Evolutionary conservation across 345 rosid species (phyloP).

Genomic region (Camelina neglecta): DNA sequence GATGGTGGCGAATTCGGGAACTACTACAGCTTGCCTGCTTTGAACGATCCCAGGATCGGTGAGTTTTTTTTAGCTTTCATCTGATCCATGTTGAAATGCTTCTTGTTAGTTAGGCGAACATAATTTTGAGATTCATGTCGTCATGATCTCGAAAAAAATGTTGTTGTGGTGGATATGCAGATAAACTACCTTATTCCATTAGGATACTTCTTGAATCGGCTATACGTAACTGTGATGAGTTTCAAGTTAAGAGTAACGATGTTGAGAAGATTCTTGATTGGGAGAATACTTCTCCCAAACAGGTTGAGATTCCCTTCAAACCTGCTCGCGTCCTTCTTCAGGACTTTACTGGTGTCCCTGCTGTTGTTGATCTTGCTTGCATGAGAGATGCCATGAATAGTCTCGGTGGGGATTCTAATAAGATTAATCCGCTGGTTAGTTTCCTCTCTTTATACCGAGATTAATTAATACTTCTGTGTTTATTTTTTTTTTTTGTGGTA

Average conservation of each 20-base stretch:
- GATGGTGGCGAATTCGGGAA: slow-evolving; percentile 6
- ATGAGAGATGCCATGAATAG: slow-evolving; percentile 5
- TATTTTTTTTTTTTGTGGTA: background rate
- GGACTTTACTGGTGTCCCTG: slow-evolving; percentile 5
- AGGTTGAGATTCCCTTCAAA: slow-evolving; percentile 5
- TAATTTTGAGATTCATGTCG: background rate
- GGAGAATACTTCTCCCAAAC: slow-evolving; percentile 4
- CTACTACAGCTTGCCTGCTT: slow-evolving; percentile 4
- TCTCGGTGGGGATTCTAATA: slow-evolving; percentile 8
- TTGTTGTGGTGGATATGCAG: background rate
- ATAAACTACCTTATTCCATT: slow-evolving; percentile 9
- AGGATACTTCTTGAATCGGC: slow-evolving; percentile 9
- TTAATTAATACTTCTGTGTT: background rate
- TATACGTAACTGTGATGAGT: slow-evolving; percentile 8
- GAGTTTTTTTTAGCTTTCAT: background rate
- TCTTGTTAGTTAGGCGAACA: background rate
- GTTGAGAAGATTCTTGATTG: slow-evolving; percentile 7
- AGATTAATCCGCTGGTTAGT: slow-evolving; percentile 4
- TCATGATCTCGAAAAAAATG: background rate
- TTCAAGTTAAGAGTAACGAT: slow-evolving; percentile 6
- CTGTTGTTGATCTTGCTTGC: slow-evolving; percentile 5
- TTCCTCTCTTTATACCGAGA: background rate
- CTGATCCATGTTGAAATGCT: background rate
- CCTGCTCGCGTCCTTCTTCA: slow-evolving; percentile 9
- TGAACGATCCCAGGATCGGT: slow-evolving; percentile 7